A percentile compares a stretch with the other conserved stretches of the same genome.
Evolutionary conservation across 768 basidiomycete species (phyloP).

Genomic region (Phylloporus sp.): DNA sequence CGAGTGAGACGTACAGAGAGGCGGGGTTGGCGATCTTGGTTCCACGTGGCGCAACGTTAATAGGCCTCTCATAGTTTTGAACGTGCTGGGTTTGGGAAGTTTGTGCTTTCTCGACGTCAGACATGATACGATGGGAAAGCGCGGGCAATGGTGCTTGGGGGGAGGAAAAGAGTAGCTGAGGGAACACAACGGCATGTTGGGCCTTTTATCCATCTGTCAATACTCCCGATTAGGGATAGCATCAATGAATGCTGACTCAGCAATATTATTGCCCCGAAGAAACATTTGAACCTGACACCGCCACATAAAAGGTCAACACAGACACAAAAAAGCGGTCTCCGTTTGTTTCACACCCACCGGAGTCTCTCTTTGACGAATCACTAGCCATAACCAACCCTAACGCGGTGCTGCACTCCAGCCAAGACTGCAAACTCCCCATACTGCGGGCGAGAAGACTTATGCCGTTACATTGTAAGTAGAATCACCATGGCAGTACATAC

Average conservation of each 20-base stretch:
- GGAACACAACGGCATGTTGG: neutral
- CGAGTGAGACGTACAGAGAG: constrained; percentile 26
- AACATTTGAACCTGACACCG: neutral
- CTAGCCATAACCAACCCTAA: no score
- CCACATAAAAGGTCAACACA: no score
- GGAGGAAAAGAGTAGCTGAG: neutral
- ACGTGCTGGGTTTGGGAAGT: constrained; percentile 17
- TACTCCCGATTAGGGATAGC: constrained; percentile 12
- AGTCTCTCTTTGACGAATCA: no score
- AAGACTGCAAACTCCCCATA: no score
- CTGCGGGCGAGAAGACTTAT: no score
- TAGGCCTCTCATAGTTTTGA: constrained; percentile 12
- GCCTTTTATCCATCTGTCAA: constrained; percentile 15
- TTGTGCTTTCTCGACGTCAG: constrained; percentile 35
- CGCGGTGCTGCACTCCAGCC: no score
- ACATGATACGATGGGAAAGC: constrained; percentile 19
- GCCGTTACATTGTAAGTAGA: no score
- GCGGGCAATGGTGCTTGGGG: neutral
- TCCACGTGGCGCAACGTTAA: constrained; percentile 26
- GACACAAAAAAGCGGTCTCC: no score
- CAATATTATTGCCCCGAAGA: constrained; percentile 4
- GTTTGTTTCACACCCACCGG: no score
- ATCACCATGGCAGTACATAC: no score
- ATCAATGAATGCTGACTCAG: constrained; percentile 24
- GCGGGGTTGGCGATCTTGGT: constrained; percentile 53